Evolutionary conservation across 192 early-diverging fungal genomes (phyloP).

Genomic region (Helicostylum pulchrum): DNA sequence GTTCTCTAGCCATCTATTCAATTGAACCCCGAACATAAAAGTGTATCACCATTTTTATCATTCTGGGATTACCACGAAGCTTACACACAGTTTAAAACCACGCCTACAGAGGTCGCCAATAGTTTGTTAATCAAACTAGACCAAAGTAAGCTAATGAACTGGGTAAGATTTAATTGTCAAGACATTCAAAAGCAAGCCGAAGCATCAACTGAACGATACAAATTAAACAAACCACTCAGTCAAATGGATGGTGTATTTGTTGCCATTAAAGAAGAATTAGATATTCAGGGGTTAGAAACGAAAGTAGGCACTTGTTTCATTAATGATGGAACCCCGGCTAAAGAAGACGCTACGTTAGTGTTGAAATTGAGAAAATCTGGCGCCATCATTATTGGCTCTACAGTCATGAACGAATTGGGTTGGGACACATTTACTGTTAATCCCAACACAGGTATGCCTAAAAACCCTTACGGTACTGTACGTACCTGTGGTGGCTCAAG

Average conservation of each 20-base stretch:
- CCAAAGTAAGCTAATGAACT: conserved; percentile 18
- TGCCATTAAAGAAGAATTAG: conserved; percentile 72
- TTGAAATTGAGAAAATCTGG: conserved; percentile 51
- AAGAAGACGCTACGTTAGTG: conserved; percentile 50
- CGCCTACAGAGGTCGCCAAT: conserved; percentile 40
- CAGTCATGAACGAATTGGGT: conserved; percentile 76
- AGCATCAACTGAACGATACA: conserved; percentile 55
- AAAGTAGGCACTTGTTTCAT: conserved; percentile 61
- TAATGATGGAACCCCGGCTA: conserved; percentile 43
- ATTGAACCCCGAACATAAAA: conserved; percentile 1
- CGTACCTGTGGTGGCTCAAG: conserved; percentile 70
- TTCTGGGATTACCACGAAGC: conserved; percentile 48
- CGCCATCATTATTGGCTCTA: conserved; percentile 64
- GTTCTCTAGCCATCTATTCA: not conserved
- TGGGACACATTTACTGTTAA: conserved; percentile 64
- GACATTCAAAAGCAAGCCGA: conserved; percentile 51
- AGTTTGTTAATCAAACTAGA: conserved; percentile 25
- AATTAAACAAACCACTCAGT: conserved; percentile 42
- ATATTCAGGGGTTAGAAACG: conserved; percentile 52
- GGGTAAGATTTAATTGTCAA: conserved; percentile 21
- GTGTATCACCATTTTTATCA: conserved; percentile 26
- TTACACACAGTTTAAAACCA: conserved; percentile 30
- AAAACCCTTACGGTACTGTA: conserved; percentile 58
- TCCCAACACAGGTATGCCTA: conserved; percentile 52
- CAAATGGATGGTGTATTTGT: conserved; percentile 74